Evolutionary conservation across 2,329 filamentous ascomycete species (phyloP).

Genomic region (Aspergillus caelatus): DNA sequence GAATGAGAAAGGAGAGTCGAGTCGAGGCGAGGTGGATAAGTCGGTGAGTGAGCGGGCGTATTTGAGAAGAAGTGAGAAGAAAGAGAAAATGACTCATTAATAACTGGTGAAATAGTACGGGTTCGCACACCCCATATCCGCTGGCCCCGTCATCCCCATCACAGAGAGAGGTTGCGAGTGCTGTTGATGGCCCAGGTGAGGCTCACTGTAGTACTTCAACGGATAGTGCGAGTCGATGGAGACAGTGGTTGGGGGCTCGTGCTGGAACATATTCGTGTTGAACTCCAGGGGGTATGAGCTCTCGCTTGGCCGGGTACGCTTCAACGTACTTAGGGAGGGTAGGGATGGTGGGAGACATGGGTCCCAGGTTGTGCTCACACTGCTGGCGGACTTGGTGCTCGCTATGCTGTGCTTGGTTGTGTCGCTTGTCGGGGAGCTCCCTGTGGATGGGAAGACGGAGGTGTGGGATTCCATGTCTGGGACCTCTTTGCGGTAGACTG

Average conservation of each 20-base stretch:
- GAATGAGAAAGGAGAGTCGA: background rate
- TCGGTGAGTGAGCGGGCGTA: background rate
- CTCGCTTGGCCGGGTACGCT: slow-evolving; percentile 9
- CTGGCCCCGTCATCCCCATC: slow-evolving; percentile 16
- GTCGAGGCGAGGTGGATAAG: background rate
- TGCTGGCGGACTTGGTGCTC: slow-evolving; percentile 7
- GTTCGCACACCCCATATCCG: slow-evolving; percentile 23
- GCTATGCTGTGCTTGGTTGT: slow-evolving; percentile 2
- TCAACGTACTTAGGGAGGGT: slow-evolving; percentile 13
- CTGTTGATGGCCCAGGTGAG: slow-evolving; percentile 14
- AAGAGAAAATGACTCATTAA: slow-evolving; percentile 11
- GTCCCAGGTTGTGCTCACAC: slow-evolving; percentile 15
- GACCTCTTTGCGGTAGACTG: slow-evolving; percentile 17
- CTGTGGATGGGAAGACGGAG: slow-evolving; percentile 23
- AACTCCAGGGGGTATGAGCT: slow-evolving; percentile 11
- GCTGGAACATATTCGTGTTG: slow-evolving; percentile 12
- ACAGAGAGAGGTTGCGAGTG: slow-evolving; percentile 15
- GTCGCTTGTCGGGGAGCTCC: slow-evolving; percentile 12
- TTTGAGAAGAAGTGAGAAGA: background rate
- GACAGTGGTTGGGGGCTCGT: slow-evolving; percentile 7
- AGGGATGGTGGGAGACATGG: slow-evolving; percentile 10
- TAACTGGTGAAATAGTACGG: slow-evolving; percentile 35
- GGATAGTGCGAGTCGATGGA: slow-evolving; percentile 18
- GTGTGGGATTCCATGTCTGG: slow-evolving; percentile 26
- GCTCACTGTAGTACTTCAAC: slow-evolving; percentile 19